Evolutionary conservation across 2,329 filamentous ascomycete species (phyloP), one percentile per base, ranked within the genome.

Genomic region (Triangularia verruculosa): DNA sequence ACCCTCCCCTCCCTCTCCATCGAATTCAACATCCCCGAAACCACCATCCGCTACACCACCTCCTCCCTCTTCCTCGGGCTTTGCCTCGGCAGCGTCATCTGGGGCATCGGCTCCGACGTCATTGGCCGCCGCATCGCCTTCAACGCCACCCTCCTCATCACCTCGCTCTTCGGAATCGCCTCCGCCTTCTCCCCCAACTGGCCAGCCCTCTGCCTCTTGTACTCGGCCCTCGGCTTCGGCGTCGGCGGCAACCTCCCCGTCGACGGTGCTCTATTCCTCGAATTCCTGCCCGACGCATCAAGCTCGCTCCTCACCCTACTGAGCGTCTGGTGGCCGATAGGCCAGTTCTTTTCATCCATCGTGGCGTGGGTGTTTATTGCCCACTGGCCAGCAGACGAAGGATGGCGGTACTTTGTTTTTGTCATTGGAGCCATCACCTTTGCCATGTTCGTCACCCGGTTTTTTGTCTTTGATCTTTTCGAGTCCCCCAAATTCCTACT

Each of bases 271-370:
- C 79, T 95, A 2, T 95, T 96, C 74, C 82, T 96, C 39, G 92
- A 96, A 72, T 94, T 94, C 68, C 78, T 96, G 0, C 92, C 92
- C 0, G 88, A 89, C 63, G 85, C 88, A 0, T 89, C 86, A n/a
- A 87, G 86, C 66, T 86, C 87, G 30, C 82, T 95, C 13, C 79
- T 95, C 28, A 95, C 91, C 0, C 80, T 94, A 56, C 80, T 96
- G n/a, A 92, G 90, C 6, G 85, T 93, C 7, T 95, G 91, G 89
- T 96, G 92, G 91, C 90, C 92, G 0, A 78, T 96, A 17, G 92
- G 92, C 5, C 91, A 95, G 72, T 81, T 96, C 7, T 83, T 89
- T 62, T 87, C 89, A 1, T 89, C 87, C 2, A 76, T 90, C 4
- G 80, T 91, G 56, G 91, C 89, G 6, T 94, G 90, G 91, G 89